phyloP scores from a whole-genome alignment of 2,329 filamentous ascomycete genomes.

The Trichoderma gracile region DNA sequence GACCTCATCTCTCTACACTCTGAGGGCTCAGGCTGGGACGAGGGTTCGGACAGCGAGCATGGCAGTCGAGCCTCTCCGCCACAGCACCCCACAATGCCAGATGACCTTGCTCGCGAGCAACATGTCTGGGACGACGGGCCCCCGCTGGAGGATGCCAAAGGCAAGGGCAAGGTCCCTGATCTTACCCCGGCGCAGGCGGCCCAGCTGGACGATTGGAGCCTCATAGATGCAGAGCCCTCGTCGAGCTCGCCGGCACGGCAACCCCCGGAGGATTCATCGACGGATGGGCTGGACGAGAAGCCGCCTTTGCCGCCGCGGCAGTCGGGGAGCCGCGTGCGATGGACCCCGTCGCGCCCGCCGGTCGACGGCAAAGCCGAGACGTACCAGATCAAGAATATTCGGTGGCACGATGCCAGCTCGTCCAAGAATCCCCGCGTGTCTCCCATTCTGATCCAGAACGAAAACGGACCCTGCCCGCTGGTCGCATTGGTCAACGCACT shows the following conservation, averaged over 20 bases:
- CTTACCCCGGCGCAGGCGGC: constrained; percentile 28
- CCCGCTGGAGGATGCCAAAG: constrained; percentile 46
- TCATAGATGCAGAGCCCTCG: constrained; percentile 49
- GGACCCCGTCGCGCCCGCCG: constrained; percentile 45
- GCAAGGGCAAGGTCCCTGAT: constrained; percentile 33
- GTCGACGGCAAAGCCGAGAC: constrained; percentile 65
- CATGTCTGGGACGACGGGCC: constrained; percentile 55
- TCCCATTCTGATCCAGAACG: constrained; percentile 88
- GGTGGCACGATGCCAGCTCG: constrained; percentile 70
- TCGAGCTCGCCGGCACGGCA: constrained; percentile 27
- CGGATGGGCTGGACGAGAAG: constrained; percentile 29
- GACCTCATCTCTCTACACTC: constrained; percentile 42
- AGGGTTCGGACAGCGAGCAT: constrained; percentile 35
- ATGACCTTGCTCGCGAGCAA: constrained; percentile 44
- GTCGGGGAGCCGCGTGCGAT: constrained; percentile 35
- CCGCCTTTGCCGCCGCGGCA: constrained; percentile 45
- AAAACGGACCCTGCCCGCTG: constrained; percentile 90
- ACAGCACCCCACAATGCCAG: constrained; percentile 34
- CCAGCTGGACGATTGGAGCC: constrained; percentile 51
- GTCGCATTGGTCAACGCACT: constrained; percentile 92
- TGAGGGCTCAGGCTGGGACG: constrained; percentile 45
- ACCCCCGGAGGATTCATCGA: constrained; percentile 19
- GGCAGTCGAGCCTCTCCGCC: constrained; percentile 32
- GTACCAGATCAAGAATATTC: constrained; percentile 90
- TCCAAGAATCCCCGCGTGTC: constrained; percentile 69